Base-by-base conservation (phyloP, 75 land plant species). In the Ceratopteris richardii region DNA sequence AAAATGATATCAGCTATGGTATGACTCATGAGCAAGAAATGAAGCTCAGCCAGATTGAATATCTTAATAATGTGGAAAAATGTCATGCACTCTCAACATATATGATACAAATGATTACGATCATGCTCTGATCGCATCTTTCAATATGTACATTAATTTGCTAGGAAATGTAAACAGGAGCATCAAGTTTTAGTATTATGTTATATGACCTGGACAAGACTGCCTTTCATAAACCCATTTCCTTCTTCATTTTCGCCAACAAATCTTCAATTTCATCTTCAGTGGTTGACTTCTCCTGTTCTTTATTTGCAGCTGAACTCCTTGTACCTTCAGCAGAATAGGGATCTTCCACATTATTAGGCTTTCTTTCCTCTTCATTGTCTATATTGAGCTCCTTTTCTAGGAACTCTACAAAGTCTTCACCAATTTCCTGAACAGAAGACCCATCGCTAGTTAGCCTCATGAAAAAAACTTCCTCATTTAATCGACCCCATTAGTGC, bases 401-500 rank as follows among this genome's bases (percentile, higher is more conserved):
- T 41, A 93, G 52, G 48, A 88, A 93, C 69, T 93, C 98, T 18
- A 93, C 95, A 81, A 93, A 89, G 44, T 93, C 98, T 70, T 89
- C 98, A 1, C 98, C 98, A 62, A 93, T 80, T 16, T 78, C 98
- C 97, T 92, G 3, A n/a, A 46, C 2, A 46, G 3, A 46, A 46
- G 37, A 33, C n/a, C n/a, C n/a, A n/a, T n/a, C n/a, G n/a, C n/a
- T n/a, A n/a, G n/a, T n/a, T n/a, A n/a, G n/a, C n/a, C n/a, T n/a
- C n/a, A n/a, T n/a, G n/a, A n/a, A n/a, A n/a, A n/a, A n/a, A n/a
- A n/a, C n/a, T n/a, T n/a, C n/a, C n/a, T n/a, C n/a, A n/a, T n/a
- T n/a, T n/a, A n/a, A n/a, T n/a, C n/a, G n/a, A n/a, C n/a, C n/a
- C n/a, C n/a, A n/a, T n/a, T n/a, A n/a, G n/a, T n/a, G n/a, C n/a